A percentile compares a stretch with the other conserved stretches of the same genome.
Conservation (phyloP, 2,329 filamentous ascomycete species). For the Coniochaeta sp. region DNA sequence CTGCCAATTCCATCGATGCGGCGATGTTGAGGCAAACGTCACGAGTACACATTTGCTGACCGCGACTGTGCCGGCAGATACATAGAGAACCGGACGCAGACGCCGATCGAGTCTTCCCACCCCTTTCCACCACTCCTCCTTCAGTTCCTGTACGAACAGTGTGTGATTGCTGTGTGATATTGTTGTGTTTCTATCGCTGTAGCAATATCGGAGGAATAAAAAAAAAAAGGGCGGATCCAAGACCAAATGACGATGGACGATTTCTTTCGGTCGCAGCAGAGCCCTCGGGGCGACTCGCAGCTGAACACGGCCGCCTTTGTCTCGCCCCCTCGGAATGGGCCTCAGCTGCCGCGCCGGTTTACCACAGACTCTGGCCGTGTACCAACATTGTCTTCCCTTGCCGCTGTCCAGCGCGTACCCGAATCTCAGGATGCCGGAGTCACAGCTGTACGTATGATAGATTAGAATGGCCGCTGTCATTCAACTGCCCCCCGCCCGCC, state of each 20-base stretch:
- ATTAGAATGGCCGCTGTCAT: neutral
- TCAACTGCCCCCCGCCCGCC: neutral
- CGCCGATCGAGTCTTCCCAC: neutral
- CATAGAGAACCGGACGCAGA: neutral
- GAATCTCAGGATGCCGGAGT: conserved; percentile 44
- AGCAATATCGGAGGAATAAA: conserved; percentile 10
- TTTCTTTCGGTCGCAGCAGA: conserved; percentile 70
- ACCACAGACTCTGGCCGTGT: conserved; percentile 85
- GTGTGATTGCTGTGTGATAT: conserved; percentile 1
- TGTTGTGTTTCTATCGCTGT: conserved; percentile 18
- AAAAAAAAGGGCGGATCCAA: conserved; percentile 11
- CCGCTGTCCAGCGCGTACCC: conserved; percentile 35
- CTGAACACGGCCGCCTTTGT: conserved; percentile 64
- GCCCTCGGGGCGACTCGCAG: conserved; percentile 66
- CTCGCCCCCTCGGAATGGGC: conserved; percentile 61
- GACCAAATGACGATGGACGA: conserved; percentile 54
- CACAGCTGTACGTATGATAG: conserved; percentile 19
- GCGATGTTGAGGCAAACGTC: neutral
- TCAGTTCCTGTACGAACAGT: conserved; percentile 1
- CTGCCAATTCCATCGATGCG: neutral
- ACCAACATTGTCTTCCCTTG: conserved; percentile 63
- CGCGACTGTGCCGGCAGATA: neutral
- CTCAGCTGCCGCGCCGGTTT: conserved; percentile 73
- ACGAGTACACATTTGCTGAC: neutral
- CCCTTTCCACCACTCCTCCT: neutral